phyloP scores from a whole-genome alignment of 805 yeast species.

The Kregervanrija fluxuum region DNA sequence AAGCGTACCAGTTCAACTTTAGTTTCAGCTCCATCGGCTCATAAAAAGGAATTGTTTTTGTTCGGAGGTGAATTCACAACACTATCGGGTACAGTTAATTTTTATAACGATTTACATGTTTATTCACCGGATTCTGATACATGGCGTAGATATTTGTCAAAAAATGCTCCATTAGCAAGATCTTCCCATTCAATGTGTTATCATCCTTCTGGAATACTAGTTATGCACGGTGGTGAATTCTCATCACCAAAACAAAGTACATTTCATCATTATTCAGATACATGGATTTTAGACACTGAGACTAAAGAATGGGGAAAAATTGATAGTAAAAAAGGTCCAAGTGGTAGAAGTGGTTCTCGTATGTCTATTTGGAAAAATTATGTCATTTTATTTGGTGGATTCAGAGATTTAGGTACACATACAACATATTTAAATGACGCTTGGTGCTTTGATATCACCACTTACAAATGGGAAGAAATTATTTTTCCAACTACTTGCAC shows the following conservation, averaged over 20 bases:
- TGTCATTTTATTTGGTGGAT: slow-evolving; percentile 83
- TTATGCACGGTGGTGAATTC: slow-evolving; percentile 95
- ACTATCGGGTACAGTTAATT: slow-evolving; percentile 39
- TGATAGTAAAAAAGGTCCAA: slow-evolving; percentile 65
- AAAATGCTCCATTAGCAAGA: slow-evolving; percentile 86
- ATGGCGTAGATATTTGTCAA: slow-evolving; percentile 76
- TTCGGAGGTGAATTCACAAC: slow-evolving; percentile 82
- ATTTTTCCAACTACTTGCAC: slow-evolving; percentile 78
- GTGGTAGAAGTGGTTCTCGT: slow-evolving; percentile 88
- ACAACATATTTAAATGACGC: slow-evolving; percentile 80
- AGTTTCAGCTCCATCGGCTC: slow-evolving; percentile 68
- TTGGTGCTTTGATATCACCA: slow-evolving; percentile 89
- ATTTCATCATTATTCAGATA: slow-evolving; percentile 92
- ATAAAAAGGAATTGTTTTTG: slow-evolving; percentile 67
- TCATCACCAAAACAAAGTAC: slow-evolving; percentile 94
- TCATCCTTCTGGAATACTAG: slow-evolving; percentile 81
- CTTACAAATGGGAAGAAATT: slow-evolving; percentile 85
- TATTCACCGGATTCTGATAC: slow-evolving; percentile 69
- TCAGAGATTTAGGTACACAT: slow-evolving; percentile 78
- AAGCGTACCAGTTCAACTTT: slow-evolving; percentile 68
- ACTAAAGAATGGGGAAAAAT: slow-evolving; percentile 87
- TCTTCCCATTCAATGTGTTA: slow-evolving; percentile 91
- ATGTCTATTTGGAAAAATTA: slow-evolving; percentile 89
- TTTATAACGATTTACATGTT: slow-evolving; percentile 74
- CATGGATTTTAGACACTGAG: slow-evolving; percentile 85